phyloP scores from a whole-genome alignment of 2,329 filamentous ascomycete species.

The Colletotrichum musicola region DNA sequence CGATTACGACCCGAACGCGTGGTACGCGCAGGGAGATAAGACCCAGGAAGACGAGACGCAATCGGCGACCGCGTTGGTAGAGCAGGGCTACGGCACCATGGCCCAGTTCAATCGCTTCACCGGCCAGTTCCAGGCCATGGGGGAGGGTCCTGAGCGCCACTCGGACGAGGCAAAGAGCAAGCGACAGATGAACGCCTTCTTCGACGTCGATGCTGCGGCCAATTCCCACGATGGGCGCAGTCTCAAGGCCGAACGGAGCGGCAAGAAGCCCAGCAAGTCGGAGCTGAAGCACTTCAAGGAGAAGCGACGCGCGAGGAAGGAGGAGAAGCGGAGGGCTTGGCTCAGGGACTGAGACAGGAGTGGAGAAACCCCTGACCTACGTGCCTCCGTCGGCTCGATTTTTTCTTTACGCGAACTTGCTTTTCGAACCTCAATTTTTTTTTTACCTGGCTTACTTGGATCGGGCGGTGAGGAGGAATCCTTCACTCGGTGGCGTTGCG shows the following conservation, averaged over 20 bases:
- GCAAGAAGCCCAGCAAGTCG: slow-evolving; percentile 85
- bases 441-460: slow-evolving; percentile 4
- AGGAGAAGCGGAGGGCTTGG: slow-evolving; percentile 95
- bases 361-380: background rate
- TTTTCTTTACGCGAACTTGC: background rate
- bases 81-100: slow-evolving; percentile 70
- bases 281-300: slow-evolving; percentile 94
- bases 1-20: slow-evolving; percentile 95
- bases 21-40: slow-evolving; percentile 79
- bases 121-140: slow-evolving; percentile 80
- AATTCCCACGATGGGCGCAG: slow-evolving; percentile 92
- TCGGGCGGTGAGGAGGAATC: slow-evolving; percentile 8
- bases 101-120: slow-evolving; percentile 94
- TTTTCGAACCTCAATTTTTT: background rate
- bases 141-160: slow-evolving; percentile 79
- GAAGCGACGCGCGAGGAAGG: slow-evolving; percentile 89
- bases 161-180: slow-evolving; percentile 88
- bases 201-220: slow-evolving; percentile 94
- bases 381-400: background rate
- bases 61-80: slow-evolving; percentile 52
- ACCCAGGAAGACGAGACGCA: slow-evolving; percentile 54
- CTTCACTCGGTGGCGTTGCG: slow-evolving; percentile 36
- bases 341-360: slow-evolving; percentile 75
- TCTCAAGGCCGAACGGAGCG: slow-evolving; percentile 88
- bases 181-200: slow-evolving; percentile 93